Base-by-base conservation (phyloP, 2,329 filamentous ascomycete species). In the Aureobasidium sp. region DNA sequence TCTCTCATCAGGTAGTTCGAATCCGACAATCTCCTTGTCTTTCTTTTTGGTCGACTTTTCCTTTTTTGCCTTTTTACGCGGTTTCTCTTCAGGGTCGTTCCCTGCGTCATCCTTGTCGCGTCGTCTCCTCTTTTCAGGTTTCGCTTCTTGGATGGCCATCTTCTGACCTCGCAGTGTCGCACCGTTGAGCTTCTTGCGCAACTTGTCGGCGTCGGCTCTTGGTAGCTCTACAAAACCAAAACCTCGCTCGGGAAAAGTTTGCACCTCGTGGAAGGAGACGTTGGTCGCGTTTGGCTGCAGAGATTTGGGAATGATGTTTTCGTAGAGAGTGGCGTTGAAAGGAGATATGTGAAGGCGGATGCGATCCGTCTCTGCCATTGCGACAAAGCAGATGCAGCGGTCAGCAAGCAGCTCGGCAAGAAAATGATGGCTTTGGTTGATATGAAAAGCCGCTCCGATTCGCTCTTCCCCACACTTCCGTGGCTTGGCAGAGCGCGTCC, bases 201-300 rank as follows among this genome's bases (percentile, higher is more conserved):
- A 71, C 69, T 90, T 95, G n/a, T 91, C 86, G 8, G 91, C 93
- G 59, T 95, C 90, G 70, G 81, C 80, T 3, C 68, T 71, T 0
- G 90, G 90, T 32, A 98, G 71, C 41, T 94, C 90, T 56, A 97
- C 76, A 71, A 87, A 98, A 53, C 91, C 93, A 81, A 89, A 98
- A 50, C 81, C 84, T 66, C 82, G 86, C 60, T 98, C 93, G 12
- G 91, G 91, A 58, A 95, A 95, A 0, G 90, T 90, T 64, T 89
- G 80, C 60, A 96, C 72, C 4, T 76, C 75, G 70, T 97, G 91
- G 71, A 85, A 96, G n/a, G 90, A 95, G 49, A 96, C 80, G 65
- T 90, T 88, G 57, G 82, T 81, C 17, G 88, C 88, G 40, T 74
- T 74, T 12, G 81, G 75, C 30, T 82, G 79, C 12, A 88, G 65